These are phyloP conservation scores for Atractiella rhizophila DNA, from an alignment of 768 basidiomycete species.

Conservation along the genomic window DNA sequence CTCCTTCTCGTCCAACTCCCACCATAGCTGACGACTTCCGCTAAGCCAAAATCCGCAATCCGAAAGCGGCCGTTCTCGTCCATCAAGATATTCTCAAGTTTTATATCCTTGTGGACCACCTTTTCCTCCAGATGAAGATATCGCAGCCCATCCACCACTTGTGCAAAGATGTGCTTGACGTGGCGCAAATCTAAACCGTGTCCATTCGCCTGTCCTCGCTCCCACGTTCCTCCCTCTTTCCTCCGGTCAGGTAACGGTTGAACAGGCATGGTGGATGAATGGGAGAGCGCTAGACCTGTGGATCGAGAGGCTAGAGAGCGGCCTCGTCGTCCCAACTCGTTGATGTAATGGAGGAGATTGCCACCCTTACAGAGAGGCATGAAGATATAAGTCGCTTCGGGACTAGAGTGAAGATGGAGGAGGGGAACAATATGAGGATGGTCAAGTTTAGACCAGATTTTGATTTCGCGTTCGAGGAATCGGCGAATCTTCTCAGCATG, in stretches of 20 bases:
- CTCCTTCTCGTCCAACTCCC: neutral
- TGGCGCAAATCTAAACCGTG: slow-evolving; percentile 27
- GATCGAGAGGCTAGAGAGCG: slow-evolving; percentile 30
- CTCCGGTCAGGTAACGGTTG: too few relatives aligned
- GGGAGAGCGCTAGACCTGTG: neutral
- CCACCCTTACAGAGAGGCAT: slow-evolving; percentile 64
- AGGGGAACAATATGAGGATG: slow-evolving; percentile 74
- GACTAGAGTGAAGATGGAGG: slow-evolving; percentile 35
- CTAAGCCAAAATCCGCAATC: slow-evolving; percentile 63
- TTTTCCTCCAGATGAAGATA: slow-evolving; percentile 55
- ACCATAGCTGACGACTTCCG: slow-evolving; percentile 22
- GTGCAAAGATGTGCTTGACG: slow-evolving; percentile 36
- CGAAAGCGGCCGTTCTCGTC: slow-evolving; percentile 27
- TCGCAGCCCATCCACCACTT: slow-evolving; percentile 54
- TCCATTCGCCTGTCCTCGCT: neutral
- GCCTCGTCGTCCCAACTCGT: slow-evolving; percentile 21
- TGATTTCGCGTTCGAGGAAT: slow-evolving; percentile 40
- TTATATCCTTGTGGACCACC: slow-evolving; percentile 78
- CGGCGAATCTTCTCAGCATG: too few relatives aligned
- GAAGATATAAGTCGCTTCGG: slow-evolving; percentile 50
- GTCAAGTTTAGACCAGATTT: slow-evolving; percentile 45
- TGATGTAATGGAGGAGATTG: slow-evolving; percentile 54
- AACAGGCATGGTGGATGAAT: neutral
- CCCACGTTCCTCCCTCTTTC: too few relatives aligned
- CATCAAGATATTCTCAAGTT: slow-evolving; percentile 85